These are phyloP conservation scores for Hyaloscypha hepaticicola DNA, from an alignment of 495 filamentous ascomycete species.

Conservation along the genomic window DNA sequence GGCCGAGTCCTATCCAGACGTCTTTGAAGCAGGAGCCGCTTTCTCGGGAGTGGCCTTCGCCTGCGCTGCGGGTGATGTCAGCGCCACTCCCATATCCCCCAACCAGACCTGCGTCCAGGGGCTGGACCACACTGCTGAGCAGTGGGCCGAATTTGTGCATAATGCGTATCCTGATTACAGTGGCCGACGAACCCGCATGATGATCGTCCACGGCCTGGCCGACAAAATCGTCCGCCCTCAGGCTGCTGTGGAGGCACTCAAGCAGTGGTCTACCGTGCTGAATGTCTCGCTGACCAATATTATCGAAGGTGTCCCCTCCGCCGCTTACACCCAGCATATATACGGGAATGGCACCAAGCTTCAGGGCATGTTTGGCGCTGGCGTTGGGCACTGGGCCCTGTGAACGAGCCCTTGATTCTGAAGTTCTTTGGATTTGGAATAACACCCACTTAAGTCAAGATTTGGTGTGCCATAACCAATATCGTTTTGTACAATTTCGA, in stretches of 20 bases:
- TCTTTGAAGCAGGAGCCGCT: slow-evolving; percentile 55
- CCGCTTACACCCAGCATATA: slow-evolving; percentile 42
- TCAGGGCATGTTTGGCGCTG: slow-evolving; percentile 46
- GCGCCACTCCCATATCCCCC: slow-evolving; percentile 39
- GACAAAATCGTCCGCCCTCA: slow-evolving; percentile 49
- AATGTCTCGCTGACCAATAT: slow-evolving; percentile 37
- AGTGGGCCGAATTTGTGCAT: slow-evolving; percentile 51
- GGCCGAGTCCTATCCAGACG: slow-evolving; percentile 56
- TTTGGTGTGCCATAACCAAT: too few relatives aligned
- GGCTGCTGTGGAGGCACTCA: slow-evolving; percentile 52
- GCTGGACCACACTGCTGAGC: slow-evolving; percentile 43
- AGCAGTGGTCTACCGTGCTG: slow-evolving; percentile 58
- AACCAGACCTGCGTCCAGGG: slow-evolving; percentile 56
- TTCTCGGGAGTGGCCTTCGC: slow-evolving; percentile 54
- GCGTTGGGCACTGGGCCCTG: slow-evolving; percentile 48
- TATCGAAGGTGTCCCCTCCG: slow-evolving; percentile 38
- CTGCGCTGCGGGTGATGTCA: slow-evolving; percentile 44
- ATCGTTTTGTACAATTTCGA: too few relatives aligned
- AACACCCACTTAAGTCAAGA: too few relatives aligned
- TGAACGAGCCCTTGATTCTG: slow-evolving; percentile 40
- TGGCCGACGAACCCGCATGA: slow-evolving; percentile 52
- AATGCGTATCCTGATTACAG: slow-evolving; percentile 54
- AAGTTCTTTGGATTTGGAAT: slow-evolving; percentile 41
- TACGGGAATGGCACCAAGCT: slow-evolving; percentile 47
- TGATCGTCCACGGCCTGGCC: slow-evolving; percentile 53